These are phyloP conservation scores for Aspergillus carlsbadensis DNA, from an alignment of 495 filamentous ascomycete species.

Conservation along the genomic window DNA sequence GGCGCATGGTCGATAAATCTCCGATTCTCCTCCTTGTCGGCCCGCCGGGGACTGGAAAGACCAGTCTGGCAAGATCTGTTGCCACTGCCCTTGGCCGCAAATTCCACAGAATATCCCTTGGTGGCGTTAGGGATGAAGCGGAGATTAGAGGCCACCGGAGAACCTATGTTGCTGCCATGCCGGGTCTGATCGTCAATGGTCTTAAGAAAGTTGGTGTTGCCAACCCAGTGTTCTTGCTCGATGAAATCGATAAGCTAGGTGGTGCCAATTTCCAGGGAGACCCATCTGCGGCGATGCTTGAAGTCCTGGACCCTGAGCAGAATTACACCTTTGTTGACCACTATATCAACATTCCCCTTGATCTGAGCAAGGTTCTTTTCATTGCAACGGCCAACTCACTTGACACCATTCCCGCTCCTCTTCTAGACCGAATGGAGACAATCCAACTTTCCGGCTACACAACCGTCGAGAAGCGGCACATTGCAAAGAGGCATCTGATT, in stretches of 20 bases:
- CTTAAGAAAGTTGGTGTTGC: slow-evolving; percentile 94
- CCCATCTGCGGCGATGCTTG: slow-evolving; percentile 97
- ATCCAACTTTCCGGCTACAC: slow-evolving; percentile 93
- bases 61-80: slow-evolving; percentile 89
- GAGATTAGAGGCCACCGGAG: slow-evolving; percentile 95
- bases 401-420: slow-evolving; percentile 89
- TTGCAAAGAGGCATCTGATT: slow-evolving; percentile 87
- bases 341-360: slow-evolving; percentile 94
- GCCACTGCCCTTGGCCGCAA: slow-evolving; percentile 89
- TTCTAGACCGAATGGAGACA: slow-evolving; percentile 98
- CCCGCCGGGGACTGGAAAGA: slow-evolving; percentile 95
- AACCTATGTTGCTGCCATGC: slow-evolving; percentile 99
- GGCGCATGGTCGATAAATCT: slow-evolving; percentile 86
- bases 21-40: slow-evolving; percentile 93
- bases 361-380: slow-evolving; percentile 94
- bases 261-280: slow-evolving; percentile 92
- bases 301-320: slow-evolving; percentile 97
- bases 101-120: slow-evolving; percentile 96
- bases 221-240: slow-evolving; percentile 94
- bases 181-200: slow-evolving; percentile 89
- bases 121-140: slow-evolving; percentile 93
- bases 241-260: slow-evolving; percentile 98
- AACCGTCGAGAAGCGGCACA: slow-evolving; percentile 96
- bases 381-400: slow-evolving; percentile 98
- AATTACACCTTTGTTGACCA: slow-evolving; percentile 95